Base-by-base conservation (phyloP, 495 filamentous ascomycete species). In the Aspergillus bridgeri region DNA sequence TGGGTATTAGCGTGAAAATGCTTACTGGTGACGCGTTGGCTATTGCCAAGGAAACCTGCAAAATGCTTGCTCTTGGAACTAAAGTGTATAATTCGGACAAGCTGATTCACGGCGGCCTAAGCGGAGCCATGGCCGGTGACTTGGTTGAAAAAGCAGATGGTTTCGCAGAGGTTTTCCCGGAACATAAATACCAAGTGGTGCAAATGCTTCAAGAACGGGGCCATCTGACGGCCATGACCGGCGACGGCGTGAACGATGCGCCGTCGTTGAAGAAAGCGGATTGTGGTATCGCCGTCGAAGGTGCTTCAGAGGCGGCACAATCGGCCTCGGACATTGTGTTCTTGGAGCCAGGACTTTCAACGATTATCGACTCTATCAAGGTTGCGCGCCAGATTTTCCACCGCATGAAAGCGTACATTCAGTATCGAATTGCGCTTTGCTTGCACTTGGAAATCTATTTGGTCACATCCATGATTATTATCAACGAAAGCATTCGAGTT, bases 141-240 rank as follows among this genome's bases (percentile, higher is more conserved):
- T 75, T 89, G 29, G 84, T 86, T 53, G 86, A 89, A 70, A 85
- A 86, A 54, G 86, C 86, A 19, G 86, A 89, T 66, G 86, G 86
- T 50, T 89, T 89, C 69, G 86, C 81, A 8, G 92, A 96, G 74
- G 92, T 96, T 44, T 97, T 96, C 81, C 92, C 92, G 56, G 91
- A 97, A 75, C 92, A 97, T 80, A 97, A 97, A 81, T 96, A 93
- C 76, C 92, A 96, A 63, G 92, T 97, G 67, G 92, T 97, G 62
- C 89, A 96, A 74, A 95, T 96, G 77, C 86, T 97, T 25, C 92
- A 97, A 76, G 89, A 96, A 76, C 89, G 92, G 81, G 92, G 92
- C 64, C 93, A 96, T 81, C 81, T 96, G 43, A 92, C 95, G 74
- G 92, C 92, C 65, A 97, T 97, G 92, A 97, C 92, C 75, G 92